These are phyloP conservation scores for Magnusiomyces suaveolens DNA, from an alignment of 1,139 yeast species.

Conservation along the genomic window DNA sequence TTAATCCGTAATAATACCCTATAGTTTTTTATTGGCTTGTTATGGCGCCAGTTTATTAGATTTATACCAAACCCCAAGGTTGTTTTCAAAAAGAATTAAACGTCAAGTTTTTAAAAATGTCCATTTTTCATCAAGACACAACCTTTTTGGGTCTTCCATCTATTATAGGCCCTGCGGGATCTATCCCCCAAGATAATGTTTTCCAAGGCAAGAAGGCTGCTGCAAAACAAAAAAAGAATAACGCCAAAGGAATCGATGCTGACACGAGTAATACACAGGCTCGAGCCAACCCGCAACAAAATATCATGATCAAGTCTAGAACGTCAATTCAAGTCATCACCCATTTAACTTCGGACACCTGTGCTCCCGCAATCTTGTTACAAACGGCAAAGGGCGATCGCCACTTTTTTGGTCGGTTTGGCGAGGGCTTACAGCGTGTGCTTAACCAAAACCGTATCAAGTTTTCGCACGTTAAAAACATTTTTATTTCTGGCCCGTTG, in stretches of 20 bases:
- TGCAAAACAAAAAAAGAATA: background rate
- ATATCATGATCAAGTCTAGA: slow-evolving; percentile 8
- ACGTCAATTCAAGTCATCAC: slow-evolving; percentile 32
- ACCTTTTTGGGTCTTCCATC: background rate
- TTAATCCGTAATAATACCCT: background rate
- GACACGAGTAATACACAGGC: background rate
- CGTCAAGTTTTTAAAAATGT: background rate
- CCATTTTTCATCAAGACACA: background rate
- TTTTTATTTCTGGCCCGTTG: slow-evolving; percentile 67
- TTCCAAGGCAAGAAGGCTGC: background rate
- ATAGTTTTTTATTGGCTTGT: background rate
- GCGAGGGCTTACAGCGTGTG: slow-evolving; percentile 80
- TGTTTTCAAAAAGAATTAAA: too few relatives aligned
- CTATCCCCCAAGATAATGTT: background rate
- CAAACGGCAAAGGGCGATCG: slow-evolving; percentile 44
- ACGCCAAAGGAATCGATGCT: background rate
- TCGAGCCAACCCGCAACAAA: background rate
- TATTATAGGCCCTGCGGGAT: slow-evolving; percentile 1
- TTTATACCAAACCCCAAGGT: background rate
- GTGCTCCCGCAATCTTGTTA: slow-evolving; percentile 51
- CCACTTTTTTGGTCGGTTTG: slow-evolving; percentile 67
- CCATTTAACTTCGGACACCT: slow-evolving; percentile 53
- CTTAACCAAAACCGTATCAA: slow-evolving; percentile 35
- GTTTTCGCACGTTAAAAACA: slow-evolving; percentile 42
- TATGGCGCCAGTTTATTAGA: background rate